A percentile compares a stretch with the other conserved stretches of the same genome.
phyloP scores from a whole-genome alignment of 805 yeast genomes.

The Wickerhamiella musiphila region DNA sequence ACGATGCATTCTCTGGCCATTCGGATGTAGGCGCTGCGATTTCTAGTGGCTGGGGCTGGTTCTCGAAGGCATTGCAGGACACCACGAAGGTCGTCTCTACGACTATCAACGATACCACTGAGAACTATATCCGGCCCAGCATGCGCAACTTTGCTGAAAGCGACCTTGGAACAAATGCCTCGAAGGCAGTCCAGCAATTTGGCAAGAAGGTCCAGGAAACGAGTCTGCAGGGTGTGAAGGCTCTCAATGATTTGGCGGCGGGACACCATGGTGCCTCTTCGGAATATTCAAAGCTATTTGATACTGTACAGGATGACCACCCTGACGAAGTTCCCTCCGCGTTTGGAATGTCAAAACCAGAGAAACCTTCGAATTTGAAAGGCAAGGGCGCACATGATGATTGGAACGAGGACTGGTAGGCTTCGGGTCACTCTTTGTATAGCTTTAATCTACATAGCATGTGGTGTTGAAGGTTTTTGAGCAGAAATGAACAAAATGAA shows the following conservation, averaged over 20 bases:
- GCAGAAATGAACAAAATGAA: neutral
- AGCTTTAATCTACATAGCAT: neutral
- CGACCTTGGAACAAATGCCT: conserved; percentile 68
- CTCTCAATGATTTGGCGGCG: conserved; percentile 39
- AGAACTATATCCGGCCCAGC: conserved; percentile 81
- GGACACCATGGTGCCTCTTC: conserved; percentile 3
- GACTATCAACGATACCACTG: conserved; percentile 72
- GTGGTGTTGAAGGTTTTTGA: neutral
- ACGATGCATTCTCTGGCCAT: conserved; percentile 84
- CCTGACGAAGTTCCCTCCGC: neutral
- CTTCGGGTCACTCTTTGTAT: neutral
- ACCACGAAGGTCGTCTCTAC: conserved; percentile 46
- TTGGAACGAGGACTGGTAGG: conserved; percentile 1
- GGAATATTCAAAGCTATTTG: conserved; percentile 13
- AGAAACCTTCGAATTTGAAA: neutral
- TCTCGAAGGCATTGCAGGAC: conserved; percentile 70
- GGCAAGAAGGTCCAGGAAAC: conserved; percentile 90
- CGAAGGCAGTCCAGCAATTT: conserved; percentile 88
- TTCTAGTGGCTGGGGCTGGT: conserved; percentile 85
- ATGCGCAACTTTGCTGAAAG: conserved; percentile 62
- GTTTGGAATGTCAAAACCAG: neutral
- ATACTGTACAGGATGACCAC: conserved; percentile 1
- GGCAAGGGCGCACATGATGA: conserved; percentile 1
- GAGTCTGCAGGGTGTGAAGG: conserved; percentile 54
- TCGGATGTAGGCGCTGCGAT: too few species aligned